Percentiles rank a stretch among this genome's conserved stretches.
These are phyloP conservation scores for Volvox africanus DNA, from an alignment of 139 green algal genomes.

Conservation along the genomic window DNA sequence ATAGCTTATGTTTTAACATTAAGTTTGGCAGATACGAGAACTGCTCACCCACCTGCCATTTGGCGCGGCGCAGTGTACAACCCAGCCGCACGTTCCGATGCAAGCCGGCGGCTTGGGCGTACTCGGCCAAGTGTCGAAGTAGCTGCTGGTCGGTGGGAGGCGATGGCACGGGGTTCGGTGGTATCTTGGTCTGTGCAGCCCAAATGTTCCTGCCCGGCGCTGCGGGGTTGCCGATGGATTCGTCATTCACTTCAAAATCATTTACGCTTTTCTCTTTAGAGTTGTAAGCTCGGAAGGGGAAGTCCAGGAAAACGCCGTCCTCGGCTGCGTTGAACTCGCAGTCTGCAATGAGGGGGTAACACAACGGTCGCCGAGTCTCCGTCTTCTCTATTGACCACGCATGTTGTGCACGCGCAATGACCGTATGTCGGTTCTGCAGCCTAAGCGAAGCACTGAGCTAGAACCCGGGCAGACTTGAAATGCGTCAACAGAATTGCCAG, in stretches of 20 bases:
- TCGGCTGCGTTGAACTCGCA: background rate
- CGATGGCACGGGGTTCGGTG: background rate
- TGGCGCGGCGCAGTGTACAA: constrained; percentile 33
- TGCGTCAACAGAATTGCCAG: too few relatives aligned
- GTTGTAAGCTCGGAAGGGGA: background rate
- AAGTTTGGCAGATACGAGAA: too few relatives aligned
- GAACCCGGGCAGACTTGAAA: too few relatives aligned
- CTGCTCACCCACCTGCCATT: constrained; percentile 23
- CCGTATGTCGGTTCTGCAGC: too few relatives aligned
- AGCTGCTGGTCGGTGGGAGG: background rate
- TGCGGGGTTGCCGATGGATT: background rate
- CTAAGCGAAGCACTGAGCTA: too few relatives aligned
- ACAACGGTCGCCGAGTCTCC: too few relatives aligned
- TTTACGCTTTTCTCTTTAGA: background rate
- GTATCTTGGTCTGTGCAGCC: background rate
- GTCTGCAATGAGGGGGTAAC: background rate
- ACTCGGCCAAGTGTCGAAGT: background rate
- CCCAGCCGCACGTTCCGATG: background rate
- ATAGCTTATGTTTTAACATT: too few relatives aligned
- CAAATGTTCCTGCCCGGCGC: background rate
- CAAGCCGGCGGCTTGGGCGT: background rate
- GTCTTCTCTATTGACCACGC: too few relatives aligned
- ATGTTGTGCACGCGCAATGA: too few relatives aligned
- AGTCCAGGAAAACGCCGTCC: constrained; percentile 36
- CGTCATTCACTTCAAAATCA: background rate